Evolutionary conservation across 177 flowering plant genomes (phyloP).

Genomic region (Vitis hybrid): DNA sequence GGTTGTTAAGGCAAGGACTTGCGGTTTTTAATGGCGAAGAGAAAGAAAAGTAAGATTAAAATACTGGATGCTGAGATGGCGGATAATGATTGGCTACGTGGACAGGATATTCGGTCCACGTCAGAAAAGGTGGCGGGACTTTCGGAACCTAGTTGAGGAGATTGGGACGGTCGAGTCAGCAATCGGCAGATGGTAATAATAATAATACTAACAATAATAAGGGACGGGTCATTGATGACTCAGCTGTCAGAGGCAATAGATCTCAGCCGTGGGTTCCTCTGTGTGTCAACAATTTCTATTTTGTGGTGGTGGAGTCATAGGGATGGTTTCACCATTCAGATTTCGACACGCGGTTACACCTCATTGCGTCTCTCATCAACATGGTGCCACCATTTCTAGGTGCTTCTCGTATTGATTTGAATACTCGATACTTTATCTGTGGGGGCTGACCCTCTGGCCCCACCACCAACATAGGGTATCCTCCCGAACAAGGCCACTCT

Average conservation of each 20-base stretch:
- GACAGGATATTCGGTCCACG: conserved; percentile 9
- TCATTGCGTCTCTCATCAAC: not conserved
- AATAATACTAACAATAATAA: not conserved
- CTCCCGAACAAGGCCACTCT: no score
- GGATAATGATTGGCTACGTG: conserved; percentile 6
- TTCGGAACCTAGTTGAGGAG: not conserved
- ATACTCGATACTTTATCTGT: no score
- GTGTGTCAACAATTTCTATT: not conserved
- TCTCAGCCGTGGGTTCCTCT: no score
- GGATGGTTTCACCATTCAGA: conserved; percentile 7
- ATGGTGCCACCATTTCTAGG: not conserved
- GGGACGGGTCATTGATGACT: not conserved
- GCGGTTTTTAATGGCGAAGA: not conserved
- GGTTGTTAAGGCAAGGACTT: not conserved
- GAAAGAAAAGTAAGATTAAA: not conserved
- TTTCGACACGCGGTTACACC: conserved; percentile 14
- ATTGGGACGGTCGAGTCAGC: conserved; percentile 17
- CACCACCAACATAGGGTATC: no score
- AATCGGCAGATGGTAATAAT: not conserved
- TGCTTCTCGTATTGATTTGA: no score
- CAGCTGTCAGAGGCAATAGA: no score
- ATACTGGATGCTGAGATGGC: conserved; percentile 5
- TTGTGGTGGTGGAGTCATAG: conserved; percentile 10
- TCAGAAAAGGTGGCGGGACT: conserved; percentile 16
- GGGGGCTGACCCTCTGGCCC: no score